A percentile compares a stretch with the other conserved stretches of the same genome.
Evolutionary conservation across 345 rosid species (phyloP).

Genomic region (Pistacia integerrima): DNA sequence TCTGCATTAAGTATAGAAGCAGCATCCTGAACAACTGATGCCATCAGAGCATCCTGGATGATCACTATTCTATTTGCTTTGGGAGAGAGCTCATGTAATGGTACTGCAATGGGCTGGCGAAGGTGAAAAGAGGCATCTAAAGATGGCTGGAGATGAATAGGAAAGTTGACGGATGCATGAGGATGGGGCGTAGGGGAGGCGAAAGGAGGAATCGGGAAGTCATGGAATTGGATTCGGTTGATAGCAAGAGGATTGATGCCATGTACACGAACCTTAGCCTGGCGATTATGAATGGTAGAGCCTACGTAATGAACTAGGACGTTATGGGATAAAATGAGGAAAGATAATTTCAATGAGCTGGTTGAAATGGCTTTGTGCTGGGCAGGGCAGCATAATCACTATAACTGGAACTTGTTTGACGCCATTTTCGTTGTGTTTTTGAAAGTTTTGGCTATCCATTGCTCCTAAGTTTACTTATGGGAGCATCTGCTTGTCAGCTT

Average conservation of each 20-base stretch:
- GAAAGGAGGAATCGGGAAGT: constrained; percentile 20
- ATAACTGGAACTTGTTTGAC: background rate
- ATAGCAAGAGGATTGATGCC: background rate
- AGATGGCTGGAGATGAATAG: constrained; percentile 16
- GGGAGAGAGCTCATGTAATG: constrained; percentile 11
- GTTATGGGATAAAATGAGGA: constrained; percentile 19
- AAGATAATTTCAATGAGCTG: constrained; percentile 27
- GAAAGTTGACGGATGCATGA: constrained; percentile 21
- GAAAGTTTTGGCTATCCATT: background rate
- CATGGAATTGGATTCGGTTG: constrained; percentile 18
- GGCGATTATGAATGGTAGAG: constrained; percentile 25
- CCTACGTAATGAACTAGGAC: constrained; percentile 25
- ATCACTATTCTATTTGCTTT: constrained; percentile 9
- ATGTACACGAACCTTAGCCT: constrained; percentile 20
- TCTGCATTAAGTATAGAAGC: constrained; percentile 13
- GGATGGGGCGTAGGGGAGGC: constrained; percentile 26
- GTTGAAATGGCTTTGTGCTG: constrained; percentile 30
- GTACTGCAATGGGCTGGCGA: constrained; percentile 11
- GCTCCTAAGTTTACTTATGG: background rate
- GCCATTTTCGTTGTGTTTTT: background rate
- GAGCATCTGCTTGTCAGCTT: background rate
- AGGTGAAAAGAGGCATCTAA: constrained; percentile 16
- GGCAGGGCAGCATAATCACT: constrained; percentile 31
- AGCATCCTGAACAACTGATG: constrained; percentile 22
- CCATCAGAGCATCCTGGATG: constrained; percentile 25